Evolutionary conservation across 1,139 yeast genomes (phyloP), one percentile per base, ranked within the genome.

Genomic region (Hemisphaericaspora xylofermentans): DNA sequence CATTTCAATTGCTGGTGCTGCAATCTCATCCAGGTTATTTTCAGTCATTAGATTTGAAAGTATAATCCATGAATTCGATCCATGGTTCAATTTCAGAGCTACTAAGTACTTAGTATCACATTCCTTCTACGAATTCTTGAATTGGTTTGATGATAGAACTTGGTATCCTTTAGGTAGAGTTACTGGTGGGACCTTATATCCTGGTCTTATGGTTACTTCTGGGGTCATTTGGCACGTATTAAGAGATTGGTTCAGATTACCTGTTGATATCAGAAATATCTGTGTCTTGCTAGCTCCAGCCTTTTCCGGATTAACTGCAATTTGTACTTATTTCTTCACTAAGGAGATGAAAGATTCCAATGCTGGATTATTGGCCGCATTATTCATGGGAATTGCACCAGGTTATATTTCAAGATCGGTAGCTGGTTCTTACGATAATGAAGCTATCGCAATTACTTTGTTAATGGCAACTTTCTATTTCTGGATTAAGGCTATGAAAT

Each of bases 111-210:
- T 93, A 51, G 95, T 88, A 15, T 71, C 79, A 40, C 82, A 89
- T 60, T 84, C 94, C 4, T 91, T 80, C 63, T 85, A 89, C 67
- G 93, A 89, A 50, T 94, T 94, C 57, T 76, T 93, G 61, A 94
- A 94, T 63, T 94, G 98, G 98, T 94, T 94, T 58, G 99, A 94
- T 62, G 97, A 93, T 63, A 80, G 96, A 59, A 93, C 98, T 21
- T 94, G 99, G 99, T 94, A 94, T 63, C 99, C 99, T 16, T 74
- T 94, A 49, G 99, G 99, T 15, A 81, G 99, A 67, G 98, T 94
- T 56, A 93, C 98, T 10, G 99, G 99, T 52, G 99, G 99, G 49
- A 94, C 99, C 3, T 69, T 94, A 51, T 94, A 94, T 60, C 99
- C 99, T 2, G 99, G 99, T 8, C 73, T 94, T 53, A 94, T 94